Evolutionary conservation across 345 rosid genomes (phyloP), one percentile per base, ranked within the genome.

Genomic region (Jatropha curcas): DNA sequence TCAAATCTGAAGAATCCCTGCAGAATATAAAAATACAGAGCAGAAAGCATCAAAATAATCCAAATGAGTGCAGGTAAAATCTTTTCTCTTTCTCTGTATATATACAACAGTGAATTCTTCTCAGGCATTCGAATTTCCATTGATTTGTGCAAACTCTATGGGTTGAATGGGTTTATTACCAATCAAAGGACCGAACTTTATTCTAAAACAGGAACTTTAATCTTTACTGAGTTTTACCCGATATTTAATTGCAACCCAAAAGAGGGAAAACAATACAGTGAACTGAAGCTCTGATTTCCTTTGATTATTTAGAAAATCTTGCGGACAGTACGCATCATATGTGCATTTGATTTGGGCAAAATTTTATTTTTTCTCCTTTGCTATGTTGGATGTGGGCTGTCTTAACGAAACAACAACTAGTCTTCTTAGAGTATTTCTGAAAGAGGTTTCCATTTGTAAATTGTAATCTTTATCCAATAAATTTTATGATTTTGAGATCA

Each of bases 61-160:
- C 8, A 31, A 50, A 70, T 70, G 73, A 70, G 73, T 41, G 73
- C 73, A 56, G 73, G 73, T 70, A 34, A 50, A 37, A 22, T 31
- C 13, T 51, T n/a, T n/a, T n/a, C 71, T 33, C 71, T 51, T 25
- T 43, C 20, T 31, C n/a, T n/a, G 1, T 51, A 2, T 51, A 51
- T n/a, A n/a, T n/a, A n/a, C n/a, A n/a, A n/a, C n/a, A n/a, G n/a
- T n/a, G n/a, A n/a, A 37, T 37, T 37, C 41, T 37, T 37, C 4
- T 37, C 8, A 37, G 41, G 7, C 41, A 37, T 37, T 37, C 41
- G n/a, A n/a, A n/a, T n/a, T 37, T 37, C 8, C 41, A 37, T 37
- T 37, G 41, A 37, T 37, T 37, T 37, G 7, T 48, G 19, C n/a
- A n/a, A n/a, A n/a, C n/a, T n/a, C n/a, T n/a, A n/a, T n/a, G n/a